Evolutionary conservation across 768 basidiomycete species (phyloP).

Genomic region (Tylopilus cervinicoccineus): DNA sequence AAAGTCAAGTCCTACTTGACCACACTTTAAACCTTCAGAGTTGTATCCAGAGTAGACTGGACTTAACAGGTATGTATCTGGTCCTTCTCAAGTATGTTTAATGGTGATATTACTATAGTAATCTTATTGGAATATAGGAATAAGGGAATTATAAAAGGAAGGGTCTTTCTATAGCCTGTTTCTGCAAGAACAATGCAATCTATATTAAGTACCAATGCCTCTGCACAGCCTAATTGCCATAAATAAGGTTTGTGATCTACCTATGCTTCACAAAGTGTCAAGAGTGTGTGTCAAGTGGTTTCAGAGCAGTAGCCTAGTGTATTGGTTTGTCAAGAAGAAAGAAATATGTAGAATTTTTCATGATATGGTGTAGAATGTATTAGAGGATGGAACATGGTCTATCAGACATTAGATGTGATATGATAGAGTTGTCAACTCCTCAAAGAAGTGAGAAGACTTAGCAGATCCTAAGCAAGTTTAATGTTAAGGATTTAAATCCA

Average conservation of each 20-base stretch:
- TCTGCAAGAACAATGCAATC: constrained; percentile 1
- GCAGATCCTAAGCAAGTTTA: neutral
- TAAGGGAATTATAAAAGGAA: too few relatives aligned
- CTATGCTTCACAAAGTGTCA: neutral
- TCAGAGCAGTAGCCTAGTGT: neutral
- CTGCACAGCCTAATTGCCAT: constrained; percentile 1
- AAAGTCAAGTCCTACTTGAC: too few relatives aligned
- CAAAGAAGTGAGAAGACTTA: neutral
- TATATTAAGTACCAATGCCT: neutral
- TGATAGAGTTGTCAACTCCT: neutral
- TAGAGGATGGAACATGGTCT: neutral
- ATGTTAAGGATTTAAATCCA: neutral
- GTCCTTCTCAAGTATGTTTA: too few relatives aligned
- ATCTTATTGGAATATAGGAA: too few relatives aligned
- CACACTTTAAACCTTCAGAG: too few relatives aligned
- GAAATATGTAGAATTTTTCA: neutral
- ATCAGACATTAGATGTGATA: neutral
- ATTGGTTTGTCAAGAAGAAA: neutral
- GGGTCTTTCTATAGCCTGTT: neutral
- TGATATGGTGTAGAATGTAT: neutral
- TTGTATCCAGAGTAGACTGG: too few relatives aligned
- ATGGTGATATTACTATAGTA: too few relatives aligned
- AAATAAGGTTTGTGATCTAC: neutral
- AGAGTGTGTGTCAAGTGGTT: too few relatives aligned
- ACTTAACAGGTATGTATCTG: too few relatives aligned